Conservation (phyloP, 1,139 yeast species). For the Zygoascus sp. region DNA sequence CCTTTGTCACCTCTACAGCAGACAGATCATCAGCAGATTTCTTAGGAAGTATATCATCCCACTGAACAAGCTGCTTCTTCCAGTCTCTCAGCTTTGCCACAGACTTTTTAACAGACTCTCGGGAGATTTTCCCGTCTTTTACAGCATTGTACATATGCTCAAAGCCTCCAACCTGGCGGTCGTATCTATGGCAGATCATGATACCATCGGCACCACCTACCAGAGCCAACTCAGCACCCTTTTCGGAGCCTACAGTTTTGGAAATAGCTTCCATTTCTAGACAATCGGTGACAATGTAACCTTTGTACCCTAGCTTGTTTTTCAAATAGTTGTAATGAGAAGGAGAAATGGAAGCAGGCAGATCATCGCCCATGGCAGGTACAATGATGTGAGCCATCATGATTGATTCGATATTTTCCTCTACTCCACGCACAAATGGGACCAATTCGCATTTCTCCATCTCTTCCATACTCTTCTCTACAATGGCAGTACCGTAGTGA, state of each 20-base stretch:
- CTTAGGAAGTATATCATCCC: constrained; percentile 41
- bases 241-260: constrained; percentile 53
- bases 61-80: constrained; percentile 40
- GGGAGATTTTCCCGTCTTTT: constrained; percentile 45
- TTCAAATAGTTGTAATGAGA: constrained; percentile 46
- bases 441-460: constrained; percentile 44
- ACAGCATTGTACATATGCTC: constrained; percentile 47
- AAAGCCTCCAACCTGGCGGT: constrained; percentile 51
- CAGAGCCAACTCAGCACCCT: constrained; percentile 53
- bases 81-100: constrained; percentile 43
- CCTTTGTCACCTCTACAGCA: constrained; percentile 6
- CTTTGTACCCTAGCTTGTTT: constrained; percentile 47
- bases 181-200: constrained; percentile 51
- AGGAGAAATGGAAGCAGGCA: constrained; percentile 56
- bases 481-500: constrained; percentile 50
- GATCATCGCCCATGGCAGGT: constrained; percentile 48
- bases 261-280: constrained; percentile 57
- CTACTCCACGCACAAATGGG: constrained; percentile 48
- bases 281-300: constrained; percentile 56
- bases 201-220: constrained; percentile 59
- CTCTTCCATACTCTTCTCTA: constrained; percentile 49
- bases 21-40: background rate
- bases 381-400: constrained; percentile 58
- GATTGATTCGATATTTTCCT: constrained; percentile 48
- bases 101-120: constrained; percentile 42